These are phyloP conservation scores for Lachancea dasiensis DNA, from an alignment of 805 yeast genomes.

Conservation along the genomic window DNA sequence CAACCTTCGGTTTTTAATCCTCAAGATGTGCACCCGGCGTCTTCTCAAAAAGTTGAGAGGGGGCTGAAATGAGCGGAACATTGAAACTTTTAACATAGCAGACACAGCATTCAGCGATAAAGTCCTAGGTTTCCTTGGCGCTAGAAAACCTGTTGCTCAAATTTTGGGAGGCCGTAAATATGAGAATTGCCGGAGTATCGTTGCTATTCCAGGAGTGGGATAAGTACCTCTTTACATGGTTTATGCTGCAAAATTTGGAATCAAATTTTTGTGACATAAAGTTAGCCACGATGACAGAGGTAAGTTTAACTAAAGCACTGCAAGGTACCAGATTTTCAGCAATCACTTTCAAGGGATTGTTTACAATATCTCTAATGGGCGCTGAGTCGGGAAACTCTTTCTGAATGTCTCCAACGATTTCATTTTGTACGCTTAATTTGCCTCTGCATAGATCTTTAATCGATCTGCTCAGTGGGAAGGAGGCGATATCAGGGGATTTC, in stretches of 20 bases:
- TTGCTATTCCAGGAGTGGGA: constrained; percentile 10
- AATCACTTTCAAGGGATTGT: constrained; percentile 5
- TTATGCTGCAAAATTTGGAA: constrained; percentile 9
- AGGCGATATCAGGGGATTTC: constrained; percentile 14
- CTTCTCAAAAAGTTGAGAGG: not conserved
- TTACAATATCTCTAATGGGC: constrained; percentile 11
- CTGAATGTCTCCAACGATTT: constrained; percentile 13
- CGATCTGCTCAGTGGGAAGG: constrained; percentile 66
- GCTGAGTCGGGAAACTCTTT: constrained; percentile 11
- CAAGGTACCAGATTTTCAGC: constrained; percentile 2
- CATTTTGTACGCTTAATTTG: constrained; percentile 58
- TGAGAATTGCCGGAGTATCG: constrained; percentile 10
- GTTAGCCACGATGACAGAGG: constrained; percentile 9
- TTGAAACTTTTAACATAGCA: constrained; percentile 36
- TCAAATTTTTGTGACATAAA: constrained; percentile 10
- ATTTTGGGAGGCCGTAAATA: constrained; percentile 10
- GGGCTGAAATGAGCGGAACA: constrained; percentile 79
- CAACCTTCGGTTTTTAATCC: constrained; percentile 94
- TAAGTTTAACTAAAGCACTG: constrained; percentile 10
- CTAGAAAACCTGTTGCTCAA: constrained; percentile 3
- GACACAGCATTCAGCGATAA: constrained; percentile 11
- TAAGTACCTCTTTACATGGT: constrained; percentile 10
- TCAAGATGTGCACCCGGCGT: constrained; percentile 32
- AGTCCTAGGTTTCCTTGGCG: constrained; percentile 8
- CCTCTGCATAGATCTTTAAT: constrained; percentile 93